Evolutionary conservation across 768 basidiomycete genomes (phyloP).

Genomic region (Pleurotus eryngii): DNA sequence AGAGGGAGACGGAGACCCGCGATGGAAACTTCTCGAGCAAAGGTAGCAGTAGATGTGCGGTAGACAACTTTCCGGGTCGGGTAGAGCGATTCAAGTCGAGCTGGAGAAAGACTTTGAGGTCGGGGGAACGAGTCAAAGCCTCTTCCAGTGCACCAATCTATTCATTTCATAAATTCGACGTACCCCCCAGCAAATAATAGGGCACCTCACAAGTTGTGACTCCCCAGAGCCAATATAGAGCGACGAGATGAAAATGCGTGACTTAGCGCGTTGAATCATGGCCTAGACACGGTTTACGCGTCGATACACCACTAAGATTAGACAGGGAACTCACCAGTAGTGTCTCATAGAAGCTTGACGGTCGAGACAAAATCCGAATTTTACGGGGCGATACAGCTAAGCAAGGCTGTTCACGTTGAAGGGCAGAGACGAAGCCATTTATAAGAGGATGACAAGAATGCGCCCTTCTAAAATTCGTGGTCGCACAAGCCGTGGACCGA

Average conservation of each 20-base stretch:
- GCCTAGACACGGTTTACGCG: conserved; percentile 39
- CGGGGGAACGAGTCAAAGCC: conserved; percentile 55
- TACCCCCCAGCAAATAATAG: no score
- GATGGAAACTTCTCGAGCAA: conserved; percentile 69
- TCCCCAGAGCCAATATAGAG: conserved; percentile 85
- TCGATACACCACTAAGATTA: background rate
- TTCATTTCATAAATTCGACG: background rate
- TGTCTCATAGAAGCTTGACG: conserved; percentile 52
- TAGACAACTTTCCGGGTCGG: conserved; percentile 69
- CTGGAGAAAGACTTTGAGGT: conserved; percentile 66
- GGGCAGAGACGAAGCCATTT: conserved; percentile 30
- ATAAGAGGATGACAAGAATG: conserved; percentile 29
- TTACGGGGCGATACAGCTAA: conserved; percentile 43
- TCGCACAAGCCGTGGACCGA: background rate
- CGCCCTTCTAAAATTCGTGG: background rate
- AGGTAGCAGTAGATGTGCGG: conserved; percentile 65
- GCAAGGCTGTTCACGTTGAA: conserved; percentile 42
- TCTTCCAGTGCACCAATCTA: conserved; percentile 69
- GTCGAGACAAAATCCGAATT: conserved; percentile 53
- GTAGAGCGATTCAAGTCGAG: conserved; percentile 82
- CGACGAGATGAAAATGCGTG: conserved; percentile 85
- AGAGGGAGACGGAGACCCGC: conserved; percentile 76
- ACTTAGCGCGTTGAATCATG: conserved; percentile 73
- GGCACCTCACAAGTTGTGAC: conserved; percentile 65
- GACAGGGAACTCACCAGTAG: conserved; percentile 45